Percentiles rank a stretch among this genome's conserved stretches.
Evolutionary conservation across 2,329 filamentous ascomycete species (phyloP).

Genomic region (Calonectria honghensis): DNA sequence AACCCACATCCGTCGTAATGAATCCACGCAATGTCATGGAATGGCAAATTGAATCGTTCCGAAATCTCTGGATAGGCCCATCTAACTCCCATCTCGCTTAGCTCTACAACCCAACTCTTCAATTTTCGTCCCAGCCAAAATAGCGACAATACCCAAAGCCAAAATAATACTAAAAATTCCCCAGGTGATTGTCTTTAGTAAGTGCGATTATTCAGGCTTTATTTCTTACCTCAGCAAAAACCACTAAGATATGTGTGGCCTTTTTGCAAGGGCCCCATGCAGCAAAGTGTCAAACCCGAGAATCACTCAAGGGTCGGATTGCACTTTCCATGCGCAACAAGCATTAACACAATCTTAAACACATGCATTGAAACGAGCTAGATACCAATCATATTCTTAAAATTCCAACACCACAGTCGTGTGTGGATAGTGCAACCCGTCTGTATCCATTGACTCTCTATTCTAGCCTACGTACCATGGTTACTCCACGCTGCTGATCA

Average conservation of each 20-base stretch:
- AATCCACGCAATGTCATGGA: constrained; percentile 10
- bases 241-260: not conserved
- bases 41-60: not conserved
- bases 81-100: constrained; percentile 20
- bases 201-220: not conserved
- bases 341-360: constrained; percentile 17
- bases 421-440: constrained; percentile 41
- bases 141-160: not conserved
- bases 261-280: not conserved
- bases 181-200: not conserved
- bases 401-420: constrained; percentile 12
- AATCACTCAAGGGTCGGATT: constrained; percentile 4
- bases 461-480: constrained; percentile 46
- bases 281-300: too few species aligned
- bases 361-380: not conserved
- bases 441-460: constrained; percentile 38
- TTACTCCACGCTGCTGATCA: constrained; percentile 33
- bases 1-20: constrained; percentile 3
- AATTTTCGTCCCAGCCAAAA: not conserved
- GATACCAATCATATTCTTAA: constrained; percentile 7
- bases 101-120: not conserved
- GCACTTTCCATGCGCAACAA: constrained; percentile 16
- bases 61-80: not conserved
- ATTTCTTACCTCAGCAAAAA: not conserved
- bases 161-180: too few species aligned